phyloP scores from a whole-genome alignment of 2,329 filamentous ascomycete genomes.

The Bipolaris gigantea region DNA sequence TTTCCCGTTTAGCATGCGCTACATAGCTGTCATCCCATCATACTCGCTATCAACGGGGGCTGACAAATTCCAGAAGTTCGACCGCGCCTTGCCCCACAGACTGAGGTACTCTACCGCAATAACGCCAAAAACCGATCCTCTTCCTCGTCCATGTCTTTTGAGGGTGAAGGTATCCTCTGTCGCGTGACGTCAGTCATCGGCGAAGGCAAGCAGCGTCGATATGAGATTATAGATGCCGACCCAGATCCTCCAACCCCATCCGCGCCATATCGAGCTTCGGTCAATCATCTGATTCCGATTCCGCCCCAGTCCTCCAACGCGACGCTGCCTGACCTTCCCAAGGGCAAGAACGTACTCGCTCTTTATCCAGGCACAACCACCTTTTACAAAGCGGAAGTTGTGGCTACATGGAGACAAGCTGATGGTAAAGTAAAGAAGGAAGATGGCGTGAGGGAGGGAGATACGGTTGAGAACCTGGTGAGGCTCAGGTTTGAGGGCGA shows the following conservation, averaged over 20 bases:
- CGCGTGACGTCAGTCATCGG: conserved; percentile 56
- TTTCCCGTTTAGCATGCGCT: not conserved
- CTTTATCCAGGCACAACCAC: conserved; percentile 58
- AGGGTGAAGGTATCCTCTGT: conserved; percentile 57
- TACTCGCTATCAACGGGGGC: not conserved
- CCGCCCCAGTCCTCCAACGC: conserved; percentile 47
- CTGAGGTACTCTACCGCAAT: conserved; percentile 56
- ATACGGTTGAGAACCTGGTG: conserved; percentile 46
- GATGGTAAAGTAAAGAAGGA: conserved; percentile 41
- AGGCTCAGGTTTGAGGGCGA: conserved; percentile 54
- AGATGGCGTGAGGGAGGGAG: conserved; percentile 49
- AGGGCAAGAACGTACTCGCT: conserved; percentile 51
- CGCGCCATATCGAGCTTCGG: conserved; percentile 49
- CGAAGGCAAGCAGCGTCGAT: conserved; percentile 56
- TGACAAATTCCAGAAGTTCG: conserved; percentile 18
- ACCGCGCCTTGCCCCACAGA: conserved; percentile 45
- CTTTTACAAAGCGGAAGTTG: conserved; percentile 57
- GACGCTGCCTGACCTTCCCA: conserved; percentile 47
- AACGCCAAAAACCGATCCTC: conserved; percentile 46
- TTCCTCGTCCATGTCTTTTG: conserved; percentile 30
- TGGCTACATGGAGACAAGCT: conserved; percentile 44
- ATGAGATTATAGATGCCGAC: conserved; percentile 57
- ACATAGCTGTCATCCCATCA: not conserved
- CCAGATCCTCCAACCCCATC: conserved; percentile 45
- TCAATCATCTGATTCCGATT: conserved; percentile 51